Evolutionary conservation across 106 monocot genomes (phyloP).

Genomic region (Ottelia alismoides): DNA sequence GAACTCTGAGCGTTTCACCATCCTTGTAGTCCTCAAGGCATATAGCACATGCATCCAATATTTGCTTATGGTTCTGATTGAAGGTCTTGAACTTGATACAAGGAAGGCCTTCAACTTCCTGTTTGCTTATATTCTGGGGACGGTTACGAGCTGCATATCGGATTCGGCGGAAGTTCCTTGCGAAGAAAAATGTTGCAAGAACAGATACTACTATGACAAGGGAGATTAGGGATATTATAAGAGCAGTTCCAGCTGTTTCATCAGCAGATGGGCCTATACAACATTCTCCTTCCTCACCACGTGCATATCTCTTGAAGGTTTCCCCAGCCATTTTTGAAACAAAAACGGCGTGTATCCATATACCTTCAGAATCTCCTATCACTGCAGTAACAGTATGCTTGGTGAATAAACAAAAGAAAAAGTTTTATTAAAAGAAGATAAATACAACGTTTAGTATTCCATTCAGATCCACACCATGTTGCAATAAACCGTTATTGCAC

Average conservation of each 20-base stretch:
- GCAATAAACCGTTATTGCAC: no score
- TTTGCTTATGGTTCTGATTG: constrained; percentile 25
- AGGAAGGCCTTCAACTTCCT: constrained; percentile 59
- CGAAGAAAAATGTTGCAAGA: constrained; percentile 58
- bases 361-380: constrained; percentile 60
- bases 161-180: constrained; percentile 64
- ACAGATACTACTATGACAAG: constrained; percentile 70
- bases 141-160: constrained; percentile 20
- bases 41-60: constrained; percentile 62
- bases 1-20: constrained; percentile 67
- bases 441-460: no score
- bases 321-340: constrained; percentile 91
- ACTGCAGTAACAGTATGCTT: constrained; percentile 43
- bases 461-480: no score
- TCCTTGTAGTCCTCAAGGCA: constrained; percentile 91
- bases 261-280: constrained; percentile 66
- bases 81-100: constrained; percentile 44
- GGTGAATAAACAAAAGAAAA: no score
- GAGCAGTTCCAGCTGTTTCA: constrained; percentile 64
- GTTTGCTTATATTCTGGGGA: constrained; percentile 36
- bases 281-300: constrained; percentile 51
- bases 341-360: constrained; percentile 74
- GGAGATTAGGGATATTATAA: constrained; percentile 82
- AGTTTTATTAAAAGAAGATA: no score
- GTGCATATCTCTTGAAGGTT: constrained; percentile 51